These are phyloP conservation scores for Neurospora sp. DNA, from an alignment of 495 filamentous ascomycete genomes.

Conservation along the genomic window DNA sequence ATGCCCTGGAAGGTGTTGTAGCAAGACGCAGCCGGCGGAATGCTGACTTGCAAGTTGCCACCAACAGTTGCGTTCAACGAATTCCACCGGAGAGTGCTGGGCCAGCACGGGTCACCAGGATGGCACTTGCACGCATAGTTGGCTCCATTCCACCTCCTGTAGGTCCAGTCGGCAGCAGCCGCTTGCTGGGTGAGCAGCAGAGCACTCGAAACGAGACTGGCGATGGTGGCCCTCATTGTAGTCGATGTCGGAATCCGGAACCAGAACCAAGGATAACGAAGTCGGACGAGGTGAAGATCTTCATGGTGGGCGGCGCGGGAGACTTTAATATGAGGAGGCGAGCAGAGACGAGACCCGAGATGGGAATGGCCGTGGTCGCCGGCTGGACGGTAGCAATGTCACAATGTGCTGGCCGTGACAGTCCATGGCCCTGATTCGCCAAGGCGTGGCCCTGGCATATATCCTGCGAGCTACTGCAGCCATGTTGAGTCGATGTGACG, in stretches of 20 bases:
- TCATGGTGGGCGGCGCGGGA: neutral
- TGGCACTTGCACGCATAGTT: slow-evolving; percentile 36
- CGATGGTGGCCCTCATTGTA: slow-evolving; percentile 10
- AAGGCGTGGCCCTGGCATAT: neutral
- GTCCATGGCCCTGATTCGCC: neutral
- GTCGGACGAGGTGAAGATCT: neutral
- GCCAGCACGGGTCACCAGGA: slow-evolving; percentile 34
- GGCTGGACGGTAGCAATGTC: neutral
- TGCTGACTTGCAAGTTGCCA: slow-evolving; percentile 27
- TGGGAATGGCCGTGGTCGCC: neutral
- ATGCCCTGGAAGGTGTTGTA: slow-evolving; percentile 31
- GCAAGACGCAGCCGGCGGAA: slow-evolving; percentile 31
- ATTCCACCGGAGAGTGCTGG: slow-evolving; percentile 21
- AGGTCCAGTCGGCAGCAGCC: slow-evolving; percentile 10
- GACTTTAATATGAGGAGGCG: neutral
- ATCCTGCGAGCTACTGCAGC: neutral
- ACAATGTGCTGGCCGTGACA: neutral
- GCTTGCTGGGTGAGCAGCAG: slow-evolving; percentile 9
- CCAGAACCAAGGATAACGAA: neutral
- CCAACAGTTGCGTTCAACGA: slow-evolving; percentile 28
- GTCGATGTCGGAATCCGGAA: neutral
- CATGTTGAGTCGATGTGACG: slow-evolving; percentile 1
- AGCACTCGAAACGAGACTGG: slow-evolving; percentile 6
- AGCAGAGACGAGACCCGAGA: neutral
- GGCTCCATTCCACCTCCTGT: slow-evolving; percentile 17